Base-by-base conservation (phyloP, 2,329 filamentous ascomycete genomes). In the Aspergillus luchuensis region DNA sequence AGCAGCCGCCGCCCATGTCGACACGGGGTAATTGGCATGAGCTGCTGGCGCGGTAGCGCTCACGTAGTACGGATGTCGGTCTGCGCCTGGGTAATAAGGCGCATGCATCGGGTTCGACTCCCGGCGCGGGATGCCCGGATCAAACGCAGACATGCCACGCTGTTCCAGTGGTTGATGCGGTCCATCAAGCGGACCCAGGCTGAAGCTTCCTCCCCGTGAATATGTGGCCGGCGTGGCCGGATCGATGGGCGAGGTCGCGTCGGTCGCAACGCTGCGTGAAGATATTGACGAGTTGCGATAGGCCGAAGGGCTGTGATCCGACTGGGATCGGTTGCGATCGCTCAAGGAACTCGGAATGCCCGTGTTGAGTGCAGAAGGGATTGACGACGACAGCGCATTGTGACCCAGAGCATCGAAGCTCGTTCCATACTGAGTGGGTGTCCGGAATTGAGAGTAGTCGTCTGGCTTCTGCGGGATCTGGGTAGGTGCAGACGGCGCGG, bases 281-380 rank as follows among this genome's bases (percentile, higher is more conserved):
- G 76, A 75, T 23, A 79, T 72, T 8, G 76, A 77, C 3, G 75
- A 73, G 43, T 76, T 79, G 51, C 77, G 73, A 58, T 79, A 79
- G 10, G 74, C 71, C 2, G 72, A 69, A 1, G 71, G 69, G 56
- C 72, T 75, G 61, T 74, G 72, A 15, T 76, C 72, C 2, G 74
- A 74, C 23, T 72, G 70, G 10, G 74, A 75, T 39, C 75, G 72
- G 59, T 71, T 75, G 45, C 76, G 74, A 25, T 77, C 76, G 54
- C 63, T 70, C 39, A 77, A 53, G 3, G 73, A 71, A 50, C 70
- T 70, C 6, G 73, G 59, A 8, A 77, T 66, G 11, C 68, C 57
- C n/a, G 72, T 68, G 47, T 68, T 75, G 48, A 77, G 61, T 2
- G 67, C 61, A 2, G 73, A 66, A 1, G 73, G 71, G 8, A 78